Evolutionary conservation across 164 flowering plant genomes (phyloP), one percentile per base, ranked within the genome.

Genomic region (Tinospora cordifolia): DNA sequence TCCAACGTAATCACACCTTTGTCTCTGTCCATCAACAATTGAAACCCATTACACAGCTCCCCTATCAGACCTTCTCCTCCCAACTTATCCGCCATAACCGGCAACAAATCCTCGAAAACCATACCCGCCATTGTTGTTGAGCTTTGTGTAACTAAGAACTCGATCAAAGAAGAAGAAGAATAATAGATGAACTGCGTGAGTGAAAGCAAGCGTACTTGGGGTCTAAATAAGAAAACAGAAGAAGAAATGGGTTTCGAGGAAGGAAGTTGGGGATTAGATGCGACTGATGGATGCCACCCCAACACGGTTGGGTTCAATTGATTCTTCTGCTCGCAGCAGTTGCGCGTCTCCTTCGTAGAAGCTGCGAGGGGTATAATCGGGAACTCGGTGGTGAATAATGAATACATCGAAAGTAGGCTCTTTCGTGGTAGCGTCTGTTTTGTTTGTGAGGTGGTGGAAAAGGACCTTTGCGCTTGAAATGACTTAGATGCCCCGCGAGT

Each of bases 31-130:
- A 81, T 79, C 44, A 81, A 65, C 66, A 79, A 36, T 13, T 63
- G 69, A 71, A 81, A 81, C 75, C 84, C 84, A 66, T 81, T 81
- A 70, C 80, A 77, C 27, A 81, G 71, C 71, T 81, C 82, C 3
- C 54, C 75, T 12, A 81, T 79, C 38, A 81, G 63, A 27, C 74
- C 77, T 34, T 81, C 79, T 3, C 71, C 82, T 8, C 84, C 84
- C 63, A 81, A 58, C 19, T 65, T 79, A 17, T 77, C 77, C 1
- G 73, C 80, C 84, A 81, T 81, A 3, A 58, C 47, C n/a, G 82
- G 80, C 39, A 81, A 65, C 17, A 70, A 72, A 60, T 81, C 84
- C n/a, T 76, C 71, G 62, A 81, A 81, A 12, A 69, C 76, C 19
- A 65, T 63, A 10, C 51, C 27, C 25, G 69, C 76, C 76, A 73